Evolutionary conservation across 768 basidiomycete species (phyloP), one percentile per base, ranked within the genome.

Genomic region (Naganishia randhawae): DNA sequence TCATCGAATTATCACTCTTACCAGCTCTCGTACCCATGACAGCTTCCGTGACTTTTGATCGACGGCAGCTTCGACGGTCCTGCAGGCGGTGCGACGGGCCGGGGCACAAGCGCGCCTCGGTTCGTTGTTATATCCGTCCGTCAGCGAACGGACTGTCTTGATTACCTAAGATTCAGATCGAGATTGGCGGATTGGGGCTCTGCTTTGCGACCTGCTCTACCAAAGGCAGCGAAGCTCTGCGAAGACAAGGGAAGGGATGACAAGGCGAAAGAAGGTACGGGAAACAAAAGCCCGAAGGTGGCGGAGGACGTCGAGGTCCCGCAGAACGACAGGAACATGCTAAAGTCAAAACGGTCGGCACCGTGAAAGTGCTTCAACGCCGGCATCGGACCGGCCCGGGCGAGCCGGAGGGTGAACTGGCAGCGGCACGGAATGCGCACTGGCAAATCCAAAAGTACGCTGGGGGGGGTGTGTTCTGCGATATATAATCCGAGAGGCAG

Each of bases 351-450:
- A 17, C 25, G 45, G 19, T 22, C 45, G n/a, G n/a, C n/a, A n/a
- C n/a, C n/a, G n/a, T n/a, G n/a, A 48, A 48, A 48, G 45, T 48
- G 45, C 45, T 48, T 48, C 45, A 48, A n/a, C 45, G 45, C 45
- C 45, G 45, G 45, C 45, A 48, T 17, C 19, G 45, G n/a, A 22
- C 45, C 45, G 45, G 45, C n/a, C 45, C 45, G 45, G 45, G 4
- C n/a, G 19, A 48, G n/a, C 45, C 45, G 45, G 45, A 48, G 25
- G 6, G 19, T 22, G 45, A 48, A 48, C 25, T n/a, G 45, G 45
- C n/a, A 48, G 45, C 45, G 45, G 45, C 45, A 48, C 45, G 45
- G 45, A 48, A 48, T 48, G n/a, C 11, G 45, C 45, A 17, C 3
- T 48, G 45, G n/a, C 45, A 48, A 42, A n/a, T 48, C 45, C 16